Percentiles rank a stretch among this genome's conserved stretches.
These are phyloP conservation scores for Starmerella tilneyi DNA, from an alignment of 805 yeast genomes.

Conservation along the genomic window DNA sequence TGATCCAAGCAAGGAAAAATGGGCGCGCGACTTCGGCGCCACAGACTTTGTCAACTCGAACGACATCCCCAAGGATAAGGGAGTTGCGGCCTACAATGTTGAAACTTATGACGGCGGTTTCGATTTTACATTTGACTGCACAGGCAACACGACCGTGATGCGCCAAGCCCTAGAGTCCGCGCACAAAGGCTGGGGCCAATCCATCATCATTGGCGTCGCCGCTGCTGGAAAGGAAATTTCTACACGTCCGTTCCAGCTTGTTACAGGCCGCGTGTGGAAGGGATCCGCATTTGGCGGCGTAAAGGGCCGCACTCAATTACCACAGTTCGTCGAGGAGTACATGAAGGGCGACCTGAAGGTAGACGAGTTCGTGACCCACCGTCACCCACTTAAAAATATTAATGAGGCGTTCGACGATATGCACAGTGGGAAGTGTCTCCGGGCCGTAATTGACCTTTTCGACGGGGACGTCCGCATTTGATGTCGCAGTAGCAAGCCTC, in stretches of 20 bases:
- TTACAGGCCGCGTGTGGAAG: slow-evolving; percentile 97
- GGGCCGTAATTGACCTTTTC: slow-evolving; percentile 66
- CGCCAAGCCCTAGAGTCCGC: slow-evolving; percentile 92
- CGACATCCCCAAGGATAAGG: slow-evolving; percentile 45
- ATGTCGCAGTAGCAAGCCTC: too few species aligned
- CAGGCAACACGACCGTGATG: slow-evolving; percentile 94
- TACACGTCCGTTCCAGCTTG: slow-evolving; percentile 97
- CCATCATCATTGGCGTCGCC: slow-evolving; percentile 94
- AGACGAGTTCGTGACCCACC: slow-evolving; percentile 90
- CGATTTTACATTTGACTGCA: slow-evolving; percentile 94
- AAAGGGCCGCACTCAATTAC: slow-evolving; percentile 93
- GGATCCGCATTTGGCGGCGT: slow-evolving; percentile 99
- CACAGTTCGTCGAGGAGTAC: slow-evolving; percentile 79
- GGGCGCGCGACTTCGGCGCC: slow-evolving; percentile 88
- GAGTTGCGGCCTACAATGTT: slow-evolving; percentile 62
- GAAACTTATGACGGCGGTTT: slow-evolving; percentile 95
- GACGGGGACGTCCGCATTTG: too few species aligned
- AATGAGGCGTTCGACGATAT: slow-evolving; percentile 88
- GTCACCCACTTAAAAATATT: slow-evolving; percentile 65
- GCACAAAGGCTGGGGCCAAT: slow-evolving; percentile 98
- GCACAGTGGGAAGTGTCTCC: slow-evolving; percentile 87
- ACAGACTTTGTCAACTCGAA: slow-evolving; percentile 88
- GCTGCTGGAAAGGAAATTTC: slow-evolving; percentile 96
- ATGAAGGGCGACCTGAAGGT: slow-evolving; percentile 71
- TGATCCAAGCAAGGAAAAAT: slow-evolving; percentile 69